Evolutionary conservation across 2,329 filamentous ascomycete species (phyloP), one percentile per base, ranked within the genome.

Genomic region (Aspergillus tamarii): DNA sequence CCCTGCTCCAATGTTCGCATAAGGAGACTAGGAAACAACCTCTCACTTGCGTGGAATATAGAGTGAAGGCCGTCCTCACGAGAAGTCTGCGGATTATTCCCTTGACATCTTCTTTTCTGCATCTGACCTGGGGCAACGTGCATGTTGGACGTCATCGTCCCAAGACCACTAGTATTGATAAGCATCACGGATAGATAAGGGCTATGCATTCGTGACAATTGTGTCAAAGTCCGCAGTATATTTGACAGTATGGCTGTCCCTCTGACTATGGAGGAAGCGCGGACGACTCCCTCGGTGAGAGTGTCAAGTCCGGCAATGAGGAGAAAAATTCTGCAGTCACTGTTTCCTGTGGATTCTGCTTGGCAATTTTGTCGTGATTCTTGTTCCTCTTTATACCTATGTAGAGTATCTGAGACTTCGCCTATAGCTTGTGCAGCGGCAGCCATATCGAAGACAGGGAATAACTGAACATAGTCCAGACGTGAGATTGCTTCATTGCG

Each of bases 1-100:
- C 77, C 77, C 59, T 78, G 76, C 59, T 80, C 78, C 19, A 81
- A 41, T 2, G 75, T 75, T 53, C 72, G 73, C 67, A 76, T 73
- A 23, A 80, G 64, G 9, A 78, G 64, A 41, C 69, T 78, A 8
- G 72, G 70, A 32, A 76, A 65, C 59, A 75, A 36, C 8, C 60
- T 52, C 28, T 64, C 66, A 21, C 66, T 62, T 45, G 45, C 52
- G 54, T 66, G 66, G 28, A 77, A 77, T 19, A 73, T 65, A 1
- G 74, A 77, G 43, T 72, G 63, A 14, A 76, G 62, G 2, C 66
- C 70, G 62, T 69, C 67, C 19, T 71, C 69, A 3, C 59, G 57
- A 7, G 57, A 48, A 2, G 19, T 2, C 21, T 62, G 41, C 32
- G 43, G 64, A 0, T 36, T 32, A 52, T 58, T 59, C 19, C 61